Percentiles rank a stretch among this genome's conserved stretches.
phyloP scores from a whole-genome alignment of 192 early-diverging fungal species.

The Backusella morwellensis region DNA sequence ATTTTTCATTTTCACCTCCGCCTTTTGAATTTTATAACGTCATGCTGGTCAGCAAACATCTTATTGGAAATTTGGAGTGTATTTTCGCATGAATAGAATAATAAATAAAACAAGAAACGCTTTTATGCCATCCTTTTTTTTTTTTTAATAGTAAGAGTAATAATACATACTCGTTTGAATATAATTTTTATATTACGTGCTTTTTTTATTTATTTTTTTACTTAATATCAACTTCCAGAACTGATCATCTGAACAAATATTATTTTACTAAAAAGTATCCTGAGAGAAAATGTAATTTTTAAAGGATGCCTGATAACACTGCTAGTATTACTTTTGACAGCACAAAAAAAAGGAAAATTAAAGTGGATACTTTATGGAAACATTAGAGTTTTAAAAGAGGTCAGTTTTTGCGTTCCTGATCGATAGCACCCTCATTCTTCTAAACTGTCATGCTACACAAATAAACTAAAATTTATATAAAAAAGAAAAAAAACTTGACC shows the following conservation, averaged over 20 bases:
- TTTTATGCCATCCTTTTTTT: not conserved
- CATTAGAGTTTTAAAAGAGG: not conserved
- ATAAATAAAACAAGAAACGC: not conserved
- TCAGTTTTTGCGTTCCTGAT: not conserved
- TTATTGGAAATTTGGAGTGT: not conserved
- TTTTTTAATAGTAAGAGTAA: not conserved
- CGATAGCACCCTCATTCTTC: not conserved
- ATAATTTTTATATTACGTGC: not conserved
- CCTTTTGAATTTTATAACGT: not conserved
- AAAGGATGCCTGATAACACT: not conserved
- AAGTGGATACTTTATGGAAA: too few species aligned
- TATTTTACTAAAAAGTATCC: not conserved
- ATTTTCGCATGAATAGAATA: not conserved
- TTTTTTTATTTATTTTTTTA: not conserved
- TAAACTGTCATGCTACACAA: not conserved
- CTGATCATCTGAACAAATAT: not conserved
- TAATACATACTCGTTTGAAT: not conserved
- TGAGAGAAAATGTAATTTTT: not conserved
- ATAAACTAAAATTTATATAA: not conserved
- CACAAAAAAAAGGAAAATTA: not conserved
- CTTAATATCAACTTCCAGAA: not conserved
- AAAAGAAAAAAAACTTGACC: not conserved
- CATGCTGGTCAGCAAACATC: not conserved
- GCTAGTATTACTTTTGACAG: not conserved
- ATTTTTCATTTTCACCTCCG: slow-evolving; percentile 4